These are phyloP conservation scores for Cyclotella cryptica DNA, from an alignment of 108 stramenopile species.

Conservation along the genomic window DNA sequence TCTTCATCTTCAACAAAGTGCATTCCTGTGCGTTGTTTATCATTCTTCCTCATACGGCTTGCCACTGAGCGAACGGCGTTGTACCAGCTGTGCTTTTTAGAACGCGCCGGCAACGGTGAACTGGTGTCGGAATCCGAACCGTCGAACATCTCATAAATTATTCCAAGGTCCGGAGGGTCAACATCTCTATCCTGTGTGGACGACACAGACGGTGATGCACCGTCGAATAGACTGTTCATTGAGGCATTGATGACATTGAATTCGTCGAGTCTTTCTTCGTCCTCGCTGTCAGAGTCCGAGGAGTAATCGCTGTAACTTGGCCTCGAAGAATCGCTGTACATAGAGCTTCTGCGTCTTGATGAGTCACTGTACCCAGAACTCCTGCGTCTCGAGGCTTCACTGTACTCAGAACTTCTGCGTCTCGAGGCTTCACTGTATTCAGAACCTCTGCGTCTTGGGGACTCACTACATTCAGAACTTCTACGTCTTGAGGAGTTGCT, in stretches of 20 bases:
- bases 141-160: constrained; percentile 4
- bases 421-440: background rate
- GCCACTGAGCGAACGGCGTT: background rate
- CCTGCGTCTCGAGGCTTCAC: background rate
- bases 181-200: background rate
- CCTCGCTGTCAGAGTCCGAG: constrained; percentile 15
- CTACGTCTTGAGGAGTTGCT: background rate
- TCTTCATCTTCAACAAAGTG: background rate
- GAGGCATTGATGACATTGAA: constrained; percentile 9
- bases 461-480: background rate
- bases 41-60: background rate
- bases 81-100: constrained; percentile 3
- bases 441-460: background rate
- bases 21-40: background rate
- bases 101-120: background rate
- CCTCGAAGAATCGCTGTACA: background rate
- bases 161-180: constrained; percentile 1
- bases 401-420: background rate
- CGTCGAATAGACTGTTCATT: constrained; percentile 5
- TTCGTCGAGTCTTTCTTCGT: background rate
- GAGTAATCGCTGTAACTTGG: background rate
- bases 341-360: background rate
- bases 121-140: constrained; percentile 1
- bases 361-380: background rate
- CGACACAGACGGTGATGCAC: background rate